A percentile compares a stretch with the other conserved stretches of the same genome.
Conservation (phyloP, 2,329 filamentous ascomycete genomes). For the Dactylonectria estremocensis region DNA sequence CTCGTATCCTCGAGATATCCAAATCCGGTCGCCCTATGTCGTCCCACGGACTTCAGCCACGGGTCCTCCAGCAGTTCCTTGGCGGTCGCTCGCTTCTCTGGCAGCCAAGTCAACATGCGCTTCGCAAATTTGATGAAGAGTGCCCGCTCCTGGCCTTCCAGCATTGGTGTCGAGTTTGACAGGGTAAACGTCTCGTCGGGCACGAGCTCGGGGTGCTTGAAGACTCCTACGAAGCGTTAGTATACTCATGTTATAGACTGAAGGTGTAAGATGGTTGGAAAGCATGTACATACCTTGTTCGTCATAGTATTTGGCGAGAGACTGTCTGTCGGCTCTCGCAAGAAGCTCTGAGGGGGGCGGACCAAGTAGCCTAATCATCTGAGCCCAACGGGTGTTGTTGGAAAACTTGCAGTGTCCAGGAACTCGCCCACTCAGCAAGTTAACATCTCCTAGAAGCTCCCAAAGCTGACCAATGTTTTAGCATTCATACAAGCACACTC, state of each 20-base stretch:
- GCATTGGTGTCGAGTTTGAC: slow-evolving; percentile 38
- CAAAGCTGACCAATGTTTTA: slow-evolving; percentile 40
- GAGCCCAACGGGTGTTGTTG: slow-evolving; percentile 46
- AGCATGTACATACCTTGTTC: slow-evolving; percentile 34
- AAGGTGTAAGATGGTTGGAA: neutral
- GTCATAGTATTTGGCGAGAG: slow-evolving; percentile 41
- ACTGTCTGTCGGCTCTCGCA: slow-evolving; percentile 36
- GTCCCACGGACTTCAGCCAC: slow-evolving; percentile 43
- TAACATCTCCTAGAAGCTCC: slow-evolving; percentile 50
- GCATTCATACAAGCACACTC: neutral
- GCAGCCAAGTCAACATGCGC: slow-evolving; percentile 51
- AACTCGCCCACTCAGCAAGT: slow-evolving; percentile 43
- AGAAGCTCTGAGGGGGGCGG: slow-evolving; percentile 46
- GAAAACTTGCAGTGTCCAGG: slow-evolving; percentile 41
- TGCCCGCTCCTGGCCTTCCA: slow-evolving; percentile 40
- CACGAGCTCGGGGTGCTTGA: slow-evolving; percentile 40
- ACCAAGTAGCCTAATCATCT: slow-evolving; percentile 50
- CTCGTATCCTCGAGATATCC: slow-evolving; percentile 39
- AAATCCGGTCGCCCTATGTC: slow-evolving; percentile 30
- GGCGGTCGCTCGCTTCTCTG: slow-evolving; percentile 49
- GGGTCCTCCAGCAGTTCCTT: slow-evolving; percentile 50
- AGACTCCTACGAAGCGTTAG: slow-evolving; percentile 37
- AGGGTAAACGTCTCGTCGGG: slow-evolving; percentile 41
- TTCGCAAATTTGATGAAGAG: slow-evolving; percentile 50
- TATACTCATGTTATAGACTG: neutral